Evolutionary conservation across 1,284 basidiomycete species (phyloP).

Genomic region (Somion occarium): DNA sequence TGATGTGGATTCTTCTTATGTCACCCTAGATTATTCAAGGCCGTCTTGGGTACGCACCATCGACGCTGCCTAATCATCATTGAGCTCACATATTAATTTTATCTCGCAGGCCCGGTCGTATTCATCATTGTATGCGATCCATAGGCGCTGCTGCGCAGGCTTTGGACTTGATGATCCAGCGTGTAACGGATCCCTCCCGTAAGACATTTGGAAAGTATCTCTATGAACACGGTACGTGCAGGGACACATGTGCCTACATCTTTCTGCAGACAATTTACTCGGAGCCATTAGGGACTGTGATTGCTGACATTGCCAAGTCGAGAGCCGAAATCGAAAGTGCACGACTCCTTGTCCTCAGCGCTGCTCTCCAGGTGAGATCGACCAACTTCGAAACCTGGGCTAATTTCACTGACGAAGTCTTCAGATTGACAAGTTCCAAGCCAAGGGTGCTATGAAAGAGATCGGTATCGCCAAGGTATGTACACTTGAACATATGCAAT

Average conservation of each 20-base stretch:
- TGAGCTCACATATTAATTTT: not conserved
- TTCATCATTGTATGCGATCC: constrained; percentile 98
- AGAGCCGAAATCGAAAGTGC: constrained; percentile 91
- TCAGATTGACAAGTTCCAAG: constrained; percentile 84
- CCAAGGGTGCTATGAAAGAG: constrained; percentile 95
- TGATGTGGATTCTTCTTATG: not conserved
- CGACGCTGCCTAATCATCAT: no score
- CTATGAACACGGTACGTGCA: constrained; percentile 80
- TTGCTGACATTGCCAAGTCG: constrained; percentile 87
- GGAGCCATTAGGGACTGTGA: constrained; percentile 63
- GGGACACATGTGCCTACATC: not conserved
- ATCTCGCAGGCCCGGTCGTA: constrained; percentile 75
- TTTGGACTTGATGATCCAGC: constrained; percentile 83
- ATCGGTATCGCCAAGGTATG: constrained; percentile 94
- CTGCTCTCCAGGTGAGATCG: constrained; percentile 74
- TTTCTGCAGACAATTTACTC: not conserved
- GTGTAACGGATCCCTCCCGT: constrained; percentile 87
- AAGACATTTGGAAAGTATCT: constrained; percentile 95
- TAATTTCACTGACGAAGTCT: not conserved
- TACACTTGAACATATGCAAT: constrained; percentile 1
- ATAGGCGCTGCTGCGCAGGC: constrained; percentile 87
- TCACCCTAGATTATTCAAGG: constrained; percentile 88
- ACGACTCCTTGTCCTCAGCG: constrained; percentile 85
- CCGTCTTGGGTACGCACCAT: constrained; percentile 73
- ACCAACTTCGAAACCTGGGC: not conserved